These are phyloP conservation scores for Amaranthus tricolor DNA, from an alignment of 179 eudicot species.

Conservation along the genomic window DNA sequence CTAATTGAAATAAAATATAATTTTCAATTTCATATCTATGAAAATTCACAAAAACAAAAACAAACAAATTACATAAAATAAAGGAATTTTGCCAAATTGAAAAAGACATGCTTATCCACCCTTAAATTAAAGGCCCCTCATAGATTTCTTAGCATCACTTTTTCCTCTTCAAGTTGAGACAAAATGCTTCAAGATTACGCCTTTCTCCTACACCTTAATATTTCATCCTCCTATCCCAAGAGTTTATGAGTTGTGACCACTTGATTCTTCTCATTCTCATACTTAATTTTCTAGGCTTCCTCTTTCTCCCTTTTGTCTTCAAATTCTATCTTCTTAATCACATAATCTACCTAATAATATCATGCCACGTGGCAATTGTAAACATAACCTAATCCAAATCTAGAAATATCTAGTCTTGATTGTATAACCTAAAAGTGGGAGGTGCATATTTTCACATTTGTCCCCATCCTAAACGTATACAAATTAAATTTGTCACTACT, in stretches of 20 bases:
- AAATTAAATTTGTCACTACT: too few species aligned
- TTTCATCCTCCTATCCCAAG: background rate
- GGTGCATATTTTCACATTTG: too few species aligned
- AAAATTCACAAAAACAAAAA: too few species aligned
- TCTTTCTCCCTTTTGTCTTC: slow-evolving; percentile 9
- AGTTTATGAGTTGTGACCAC: background rate
- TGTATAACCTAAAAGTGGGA: too few species aligned
- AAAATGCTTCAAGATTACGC: slow-evolving; percentile 27
- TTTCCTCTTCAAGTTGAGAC: background rate
- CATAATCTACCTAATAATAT: slow-evolving; percentile 10
- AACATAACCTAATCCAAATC: slow-evolving; percentile 1
- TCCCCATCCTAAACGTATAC: too few species aligned
- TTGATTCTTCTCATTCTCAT: background rate
- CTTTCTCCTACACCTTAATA: slow-evolving; percentile 12
- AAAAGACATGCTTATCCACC: slow-evolving; percentile 26
- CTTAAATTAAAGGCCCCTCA: background rate
- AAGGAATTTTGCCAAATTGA: slow-evolving; percentile 2
- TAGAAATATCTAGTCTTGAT: too few species aligned
- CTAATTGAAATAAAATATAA: too few species aligned
- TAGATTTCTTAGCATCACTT: slow-evolving; percentile 11
- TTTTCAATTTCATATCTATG: too few species aligned
- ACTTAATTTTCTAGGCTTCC: background rate
- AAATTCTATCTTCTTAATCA: slow-evolving; percentile 17
- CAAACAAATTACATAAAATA: too few species aligned
- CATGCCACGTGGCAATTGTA: slow-evolving; percentile 21